Percentiles rank a stretch among this genome's conserved stretches.
Conservation (phyloP, 495 filamentous ascomycete species). For the Aspergillus wentii region DNA sequence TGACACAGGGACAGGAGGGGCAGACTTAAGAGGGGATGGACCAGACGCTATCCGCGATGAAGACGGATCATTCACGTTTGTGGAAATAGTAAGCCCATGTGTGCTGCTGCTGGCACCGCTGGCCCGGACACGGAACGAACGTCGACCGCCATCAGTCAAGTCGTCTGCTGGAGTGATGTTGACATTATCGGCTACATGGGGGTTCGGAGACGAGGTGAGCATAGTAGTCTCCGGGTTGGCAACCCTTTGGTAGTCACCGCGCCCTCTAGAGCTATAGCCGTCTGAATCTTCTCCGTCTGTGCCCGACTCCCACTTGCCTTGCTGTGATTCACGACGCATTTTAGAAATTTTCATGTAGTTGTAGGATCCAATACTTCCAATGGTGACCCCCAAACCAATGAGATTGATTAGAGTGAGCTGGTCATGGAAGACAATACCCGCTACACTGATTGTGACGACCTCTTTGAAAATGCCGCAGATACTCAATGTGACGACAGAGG, state of each 20-base stretch:
- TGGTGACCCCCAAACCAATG: conserved; percentile 81
- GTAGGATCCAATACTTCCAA: conserved; percentile 79
- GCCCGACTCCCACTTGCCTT: conserved; percentile 23
- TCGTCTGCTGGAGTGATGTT: conserved; percentile 23
- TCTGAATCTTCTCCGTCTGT: conserved; percentile 29
- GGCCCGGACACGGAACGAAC: conserved; percentile 34
- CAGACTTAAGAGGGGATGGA: conserved; percentile 27
- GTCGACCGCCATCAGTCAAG: conserved; percentile 13
- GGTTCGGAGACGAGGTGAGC: conserved; percentile 11
- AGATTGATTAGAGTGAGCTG: conserved; percentile 85
- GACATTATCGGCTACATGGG: conserved; percentile 23
- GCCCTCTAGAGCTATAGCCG: conserved; percentile 13
- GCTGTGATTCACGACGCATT: conserved; percentile 70
- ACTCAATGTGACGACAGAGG: conserved; percentile 89
- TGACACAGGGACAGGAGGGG: conserved; percentile 27
- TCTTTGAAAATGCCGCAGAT: conserved; percentile 99
- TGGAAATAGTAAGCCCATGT: conserved; percentile 28
- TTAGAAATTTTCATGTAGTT: conserved; percentile 91
- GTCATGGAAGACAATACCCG: conserved; percentile 85
- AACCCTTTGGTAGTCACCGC: conserved; percentile 23
- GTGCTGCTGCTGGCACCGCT: conserved; percentile 25
- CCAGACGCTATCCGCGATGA: conserved; percentile 10
- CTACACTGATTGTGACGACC: conserved; percentile 90
- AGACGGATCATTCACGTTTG: conserved; percentile 23
- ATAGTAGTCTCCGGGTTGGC: conserved; percentile 21